Evolutionary conservation across 345 rosid species (phyloP).

Genomic region (Carallia brachiata): DNA sequence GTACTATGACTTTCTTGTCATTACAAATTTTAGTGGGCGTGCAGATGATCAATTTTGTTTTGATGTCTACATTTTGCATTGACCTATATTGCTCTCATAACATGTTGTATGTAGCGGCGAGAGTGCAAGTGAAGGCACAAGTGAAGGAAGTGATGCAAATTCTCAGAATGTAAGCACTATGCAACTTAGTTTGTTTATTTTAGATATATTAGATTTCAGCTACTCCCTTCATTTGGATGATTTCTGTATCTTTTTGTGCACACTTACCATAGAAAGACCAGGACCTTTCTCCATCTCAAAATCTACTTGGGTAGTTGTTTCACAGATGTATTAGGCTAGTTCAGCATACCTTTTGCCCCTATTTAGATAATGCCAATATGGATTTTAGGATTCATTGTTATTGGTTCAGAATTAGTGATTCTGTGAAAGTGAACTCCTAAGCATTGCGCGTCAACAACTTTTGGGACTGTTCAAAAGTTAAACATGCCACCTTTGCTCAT

Average conservation of each 20-base stretch:
- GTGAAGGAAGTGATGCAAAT: conserved; percentile 96
- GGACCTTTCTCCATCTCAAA: too few relatives aligned
- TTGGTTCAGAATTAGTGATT: not conserved
- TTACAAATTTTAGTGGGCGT: conserved; percentile 2
- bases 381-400: not conserved
- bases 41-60: not conserved
- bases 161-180: conserved; percentile 73
- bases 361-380: not conserved
- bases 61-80: not conserved
- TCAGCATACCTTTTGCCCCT: too few relatives aligned
- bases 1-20: not conserved
- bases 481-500: too few relatives aligned
- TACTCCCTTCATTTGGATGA: too few relatives aligned
- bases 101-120: conserved; percentile 52
- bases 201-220: not conserved
- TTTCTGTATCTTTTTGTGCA: not conserved
- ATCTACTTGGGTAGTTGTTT: too few relatives aligned
- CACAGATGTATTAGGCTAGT: too few relatives aligned
- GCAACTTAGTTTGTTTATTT: conserved; percentile 7
- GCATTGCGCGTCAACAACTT: too few relatives aligned
- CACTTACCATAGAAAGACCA: not conserved
- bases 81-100: not conserved
- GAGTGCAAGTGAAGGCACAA: conserved; percentile 89
- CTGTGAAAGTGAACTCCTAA: too few relatives aligned
- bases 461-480: too few relatives aligned